Evolutionary conservation across 2,329 filamentous ascomycete species (phyloP).

Genomic region (Arthroderma sp.): DNA sequence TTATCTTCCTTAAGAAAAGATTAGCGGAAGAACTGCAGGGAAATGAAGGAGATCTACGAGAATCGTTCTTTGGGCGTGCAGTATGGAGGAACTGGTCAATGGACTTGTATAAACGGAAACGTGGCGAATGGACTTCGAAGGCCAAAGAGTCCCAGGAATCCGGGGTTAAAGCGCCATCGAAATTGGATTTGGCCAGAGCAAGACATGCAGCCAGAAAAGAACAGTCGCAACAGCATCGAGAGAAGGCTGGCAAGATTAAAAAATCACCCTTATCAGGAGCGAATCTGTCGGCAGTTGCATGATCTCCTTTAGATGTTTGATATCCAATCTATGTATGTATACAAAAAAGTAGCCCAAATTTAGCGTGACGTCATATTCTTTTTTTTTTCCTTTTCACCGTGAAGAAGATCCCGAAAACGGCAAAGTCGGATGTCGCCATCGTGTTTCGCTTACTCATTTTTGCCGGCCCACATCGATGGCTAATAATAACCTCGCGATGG

Average conservation of each 20-base stretch:
- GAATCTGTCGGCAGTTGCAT: too few relatives aligned
- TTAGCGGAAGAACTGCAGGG: constrained; percentile 50
- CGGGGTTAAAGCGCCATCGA: constrained; percentile 32
- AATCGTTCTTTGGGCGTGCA: constrained; percentile 50
- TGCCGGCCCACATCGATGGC: too few relatives aligned
- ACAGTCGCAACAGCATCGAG: constrained; percentile 20
- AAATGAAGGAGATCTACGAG: constrained; percentile 48
- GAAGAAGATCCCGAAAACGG: neutral
- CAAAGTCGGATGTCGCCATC: neutral
- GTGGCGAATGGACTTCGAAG: constrained; percentile 50
- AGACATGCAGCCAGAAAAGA: constrained; percentile 36
- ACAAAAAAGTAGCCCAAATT: constrained; percentile 1
- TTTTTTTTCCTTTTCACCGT: neutral
- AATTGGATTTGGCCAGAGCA: constrained; percentile 45
- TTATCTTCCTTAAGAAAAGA: constrained; percentile 54
- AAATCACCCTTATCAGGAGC: too few relatives aligned
- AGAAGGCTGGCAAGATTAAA: neutral
- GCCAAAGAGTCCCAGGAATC: constrained; percentile 30
- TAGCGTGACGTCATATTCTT: neutral
- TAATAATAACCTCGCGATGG: too few relatives aligned
- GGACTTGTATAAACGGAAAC: constrained; percentile 53
- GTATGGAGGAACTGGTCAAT: constrained; percentile 65
- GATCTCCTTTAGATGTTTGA: too few relatives aligned
- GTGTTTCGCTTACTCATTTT: neutral
- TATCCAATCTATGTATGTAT: neutral